These are phyloP conservation scores for Mycena pura DNA, from an alignment of 768 basidiomycete species.

Conservation along the genomic window DNA sequence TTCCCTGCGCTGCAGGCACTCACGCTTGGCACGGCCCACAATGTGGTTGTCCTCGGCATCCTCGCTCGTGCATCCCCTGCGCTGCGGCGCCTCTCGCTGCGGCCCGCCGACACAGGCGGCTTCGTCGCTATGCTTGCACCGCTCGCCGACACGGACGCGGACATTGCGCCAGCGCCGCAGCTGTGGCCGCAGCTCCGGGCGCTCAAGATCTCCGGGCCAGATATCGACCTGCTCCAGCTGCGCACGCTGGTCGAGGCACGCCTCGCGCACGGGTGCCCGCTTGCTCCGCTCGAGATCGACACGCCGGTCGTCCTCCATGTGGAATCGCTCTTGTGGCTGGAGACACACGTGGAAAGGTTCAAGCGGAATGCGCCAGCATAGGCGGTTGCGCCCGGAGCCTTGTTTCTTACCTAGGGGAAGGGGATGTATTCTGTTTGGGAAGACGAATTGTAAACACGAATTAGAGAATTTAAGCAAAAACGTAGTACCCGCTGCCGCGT, in stretches of 20 bases:
- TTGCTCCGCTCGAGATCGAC: conserved; percentile 4
- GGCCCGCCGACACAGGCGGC: background rate
- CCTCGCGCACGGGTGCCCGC: background rate
- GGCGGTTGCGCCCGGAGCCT: no score
- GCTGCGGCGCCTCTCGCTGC: background rate
- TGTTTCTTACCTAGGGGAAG: no score
- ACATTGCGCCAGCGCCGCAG: background rate
- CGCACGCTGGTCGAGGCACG: background rate
- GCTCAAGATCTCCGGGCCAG: background rate
- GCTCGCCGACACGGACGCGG: no score
- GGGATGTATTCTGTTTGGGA: no score
- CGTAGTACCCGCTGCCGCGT: no score
- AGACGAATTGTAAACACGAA: no score
- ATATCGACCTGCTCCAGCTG: background rate
- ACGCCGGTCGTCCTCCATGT: background rate
- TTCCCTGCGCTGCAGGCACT: conserved; percentile 13
- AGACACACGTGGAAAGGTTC: background rate
- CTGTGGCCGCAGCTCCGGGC: conserved; percentile 5
- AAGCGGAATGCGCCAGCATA: conserved; percentile 1
- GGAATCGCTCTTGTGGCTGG: conserved; percentile 1
- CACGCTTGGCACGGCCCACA: no score
- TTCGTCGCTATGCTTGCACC: no score
- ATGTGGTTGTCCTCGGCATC: no score
- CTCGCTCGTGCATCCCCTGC: conserved; percentile 1
- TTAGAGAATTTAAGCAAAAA: no score